Base-by-base conservation (phyloP, 345 rosid species). In the Raphanus raphanistrum region DNA sequence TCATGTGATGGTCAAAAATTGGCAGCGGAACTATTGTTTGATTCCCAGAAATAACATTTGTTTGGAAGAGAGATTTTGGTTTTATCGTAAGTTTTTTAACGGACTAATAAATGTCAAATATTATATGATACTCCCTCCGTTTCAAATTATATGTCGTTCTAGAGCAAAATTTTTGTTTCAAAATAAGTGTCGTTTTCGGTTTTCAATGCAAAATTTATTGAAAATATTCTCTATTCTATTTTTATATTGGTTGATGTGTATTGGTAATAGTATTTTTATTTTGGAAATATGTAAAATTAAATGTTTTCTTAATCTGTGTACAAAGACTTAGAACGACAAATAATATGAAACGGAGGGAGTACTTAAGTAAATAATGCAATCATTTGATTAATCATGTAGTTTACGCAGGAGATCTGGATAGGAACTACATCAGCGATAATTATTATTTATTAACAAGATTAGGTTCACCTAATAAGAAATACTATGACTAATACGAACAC, bases 381-480 rank as follows among this genome's bases (percentile, higher is more conserved):
- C 33, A 45, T 58, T 50, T 50, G 57, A 50, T 50, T 15, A 50
- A 50, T 50, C 57, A 50, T 50, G 15, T 50, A 50, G 57, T 61
- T 38, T 57, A 48, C 52, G 26, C 36, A 60, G 1, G 1, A 67
- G 3, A 78, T 72, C 21, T 63, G 5, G 72, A 65, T 57, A 9
- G 48, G 5, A 71, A 64, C 63, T 36, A 16, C 21, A 48, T 27
- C 17, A 63, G 21, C 25, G 31, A 59, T 58, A 21, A 43, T 58
- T 65, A 25, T 21, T 62, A 21, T 71, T 64, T 41, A 10, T 65
- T 29, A 13, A 60, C 77, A 67, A 59, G 48, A 50, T 60, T 79
- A 72, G 77, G 69, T 78, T 63, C 55, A 67, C 73, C 82, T 72
- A 79, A 50, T 67, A 72, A 60, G 48, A 60, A 72, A 72, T 66